These are phyloP conservation scores for Didymella pomorum DNA, from an alignment of 2,329 filamentous ascomycete species.

Conservation along the genomic window DNA sequence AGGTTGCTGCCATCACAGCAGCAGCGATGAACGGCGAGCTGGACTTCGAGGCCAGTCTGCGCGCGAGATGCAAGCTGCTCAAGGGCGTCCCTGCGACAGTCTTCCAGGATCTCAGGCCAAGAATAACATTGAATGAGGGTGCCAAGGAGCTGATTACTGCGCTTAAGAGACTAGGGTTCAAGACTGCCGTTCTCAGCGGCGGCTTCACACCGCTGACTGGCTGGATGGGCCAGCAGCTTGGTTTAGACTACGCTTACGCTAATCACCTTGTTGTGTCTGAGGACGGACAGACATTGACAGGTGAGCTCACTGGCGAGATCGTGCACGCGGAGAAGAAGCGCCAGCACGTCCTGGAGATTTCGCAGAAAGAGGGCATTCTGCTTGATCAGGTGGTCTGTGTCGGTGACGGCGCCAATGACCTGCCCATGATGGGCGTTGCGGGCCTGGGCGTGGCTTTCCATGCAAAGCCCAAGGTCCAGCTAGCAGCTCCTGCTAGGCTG, in stretches of 20 bases:
- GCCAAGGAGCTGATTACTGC: conserved; percentile 76
- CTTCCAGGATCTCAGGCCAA: conserved; percentile 76
- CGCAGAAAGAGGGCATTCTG: conserved; percentile 69
- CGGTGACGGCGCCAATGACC: conserved; percentile 83
- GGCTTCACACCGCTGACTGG: conserved; percentile 89
- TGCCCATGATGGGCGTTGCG: conserved; percentile 79
- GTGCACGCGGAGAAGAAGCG: conserved; percentile 80
- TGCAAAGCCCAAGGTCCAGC: conserved; percentile 82
- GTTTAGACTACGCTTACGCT: conserved; percentile 86
- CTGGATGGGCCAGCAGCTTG: conserved; percentile 82
- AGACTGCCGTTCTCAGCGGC: conserved; percentile 88
- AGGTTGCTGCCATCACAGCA: conserved; percentile 87
- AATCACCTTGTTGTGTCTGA: conserved; percentile 79
- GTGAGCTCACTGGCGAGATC: conserved; percentile 74
- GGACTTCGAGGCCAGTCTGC: conserved; percentile 86
- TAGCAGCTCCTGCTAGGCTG: conserved; percentile 74
- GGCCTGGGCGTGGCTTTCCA: conserved; percentile 84
- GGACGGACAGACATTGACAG: conserved; percentile 66
- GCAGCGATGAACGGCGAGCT: conserved; percentile 96
- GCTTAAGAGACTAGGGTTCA: conserved; percentile 80
- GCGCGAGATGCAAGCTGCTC: conserved; percentile 80
- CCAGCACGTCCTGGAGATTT: conserved; percentile 74
- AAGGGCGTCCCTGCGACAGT: conserved; percentile 81
- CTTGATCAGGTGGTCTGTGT: conserved; percentile 75
- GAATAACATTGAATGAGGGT: conserved; percentile 83